Conservation (phyloP, 768 basidiomycete genomes). For the Dacryopinax spathularia region DNA sequence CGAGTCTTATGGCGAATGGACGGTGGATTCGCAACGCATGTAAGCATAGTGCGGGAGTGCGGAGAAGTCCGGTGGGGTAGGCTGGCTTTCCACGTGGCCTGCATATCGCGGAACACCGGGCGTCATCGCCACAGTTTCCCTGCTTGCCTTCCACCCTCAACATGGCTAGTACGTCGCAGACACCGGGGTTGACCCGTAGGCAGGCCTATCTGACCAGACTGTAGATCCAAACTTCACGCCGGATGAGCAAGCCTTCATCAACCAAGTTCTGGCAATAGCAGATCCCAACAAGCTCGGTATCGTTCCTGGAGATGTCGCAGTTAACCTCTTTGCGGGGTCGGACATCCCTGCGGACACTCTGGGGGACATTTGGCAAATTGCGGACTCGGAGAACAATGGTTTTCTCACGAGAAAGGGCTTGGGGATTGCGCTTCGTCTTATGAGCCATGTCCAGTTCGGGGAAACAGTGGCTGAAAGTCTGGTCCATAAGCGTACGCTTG, state of each 20-base stretch:
- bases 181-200: not conserved
- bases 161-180: not conserved
- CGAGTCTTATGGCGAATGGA: too few relatives aligned
- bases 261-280: constrained; percentile 54
- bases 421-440: constrained; percentile 74
- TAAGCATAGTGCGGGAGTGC: too few relatives aligned
- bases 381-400: constrained; percentile 88
- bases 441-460: constrained; percentile 85
- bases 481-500: constrained; percentile 51
- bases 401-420: constrained; percentile 81
- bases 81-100: too few relatives aligned
- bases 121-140: constrained; percentile 1
- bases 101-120: too few relatives aligned
- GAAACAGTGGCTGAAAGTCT: constrained; percentile 50
- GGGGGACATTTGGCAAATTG: constrained; percentile 86
- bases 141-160: not conserved
- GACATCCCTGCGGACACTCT: constrained; percentile 62
- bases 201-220: not conserved
- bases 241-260: constrained; percentile 43
- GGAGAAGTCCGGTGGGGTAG: too few relatives aligned
- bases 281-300: constrained; percentile 72
- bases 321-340: constrained; percentile 71
- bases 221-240: constrained; percentile 17
- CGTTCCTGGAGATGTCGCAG: constrained; percentile 80
- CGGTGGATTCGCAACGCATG: too few relatives aligned